These are phyloP conservation scores for Rhodosporidiobolus sp. DNA, from an alignment of 768 basidiomycete genomes.

Conservation along the genomic window DNA sequence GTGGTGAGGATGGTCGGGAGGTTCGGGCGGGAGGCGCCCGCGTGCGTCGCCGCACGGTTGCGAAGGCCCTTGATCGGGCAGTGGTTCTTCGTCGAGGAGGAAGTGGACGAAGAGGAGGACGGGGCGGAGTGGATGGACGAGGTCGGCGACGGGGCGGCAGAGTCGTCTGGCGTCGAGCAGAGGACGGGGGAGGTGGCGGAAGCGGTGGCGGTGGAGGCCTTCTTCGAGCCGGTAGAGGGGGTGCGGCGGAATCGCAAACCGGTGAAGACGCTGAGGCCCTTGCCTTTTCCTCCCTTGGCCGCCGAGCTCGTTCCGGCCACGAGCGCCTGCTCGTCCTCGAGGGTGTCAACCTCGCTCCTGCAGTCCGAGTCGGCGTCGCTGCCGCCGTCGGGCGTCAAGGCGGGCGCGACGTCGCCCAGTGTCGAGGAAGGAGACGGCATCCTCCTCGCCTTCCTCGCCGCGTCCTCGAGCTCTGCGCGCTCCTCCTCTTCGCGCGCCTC, in stretches of 20 bases:
- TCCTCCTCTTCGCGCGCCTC: constrained; percentile 12
- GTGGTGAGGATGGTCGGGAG: background rate
- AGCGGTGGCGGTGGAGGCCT: no score
- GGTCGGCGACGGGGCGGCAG: background rate
- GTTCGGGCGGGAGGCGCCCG: background rate
- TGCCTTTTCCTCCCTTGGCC: background rate
- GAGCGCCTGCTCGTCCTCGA: background rate
- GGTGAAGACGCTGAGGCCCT: background rate
- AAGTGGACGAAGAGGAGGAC: background rate
- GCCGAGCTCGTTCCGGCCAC: no score
- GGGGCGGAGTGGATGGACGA: background rate
- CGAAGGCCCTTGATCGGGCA: background rate
- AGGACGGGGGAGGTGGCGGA: background rate
- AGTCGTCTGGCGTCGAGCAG: background rate
- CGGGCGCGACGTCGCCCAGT: background rate
- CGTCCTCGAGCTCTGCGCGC: background rate
- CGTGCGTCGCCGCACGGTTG: background rate
- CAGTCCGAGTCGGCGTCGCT: background rate
- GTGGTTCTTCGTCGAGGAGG: background rate
- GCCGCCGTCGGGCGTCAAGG: constrained; percentile 1
- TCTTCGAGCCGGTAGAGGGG: background rate
- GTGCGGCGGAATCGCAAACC: background rate
- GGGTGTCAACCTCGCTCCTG: constrained; percentile 5
- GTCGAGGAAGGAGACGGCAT: background rate
- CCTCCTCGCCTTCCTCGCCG: background rate